Percentiles rank a stretch among this genome's conserved stretches.
Evolutionary conservation across 1,284 basidiomycete genomes (phyloP).

Genomic region (Paramarasmius palmivorus): DNA sequence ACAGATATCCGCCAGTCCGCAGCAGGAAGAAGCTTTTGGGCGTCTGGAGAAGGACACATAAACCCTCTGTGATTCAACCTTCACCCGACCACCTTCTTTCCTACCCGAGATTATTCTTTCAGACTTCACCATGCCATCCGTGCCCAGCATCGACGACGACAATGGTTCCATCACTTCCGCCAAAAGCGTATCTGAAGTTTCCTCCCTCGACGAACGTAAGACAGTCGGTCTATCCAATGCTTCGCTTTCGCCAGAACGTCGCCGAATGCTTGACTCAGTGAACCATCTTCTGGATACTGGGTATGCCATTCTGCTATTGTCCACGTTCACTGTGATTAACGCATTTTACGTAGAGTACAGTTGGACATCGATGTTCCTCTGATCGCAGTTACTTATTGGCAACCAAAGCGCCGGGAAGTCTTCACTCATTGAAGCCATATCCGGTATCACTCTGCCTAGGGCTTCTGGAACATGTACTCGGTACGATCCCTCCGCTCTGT

Average conservation of each 20-base stretch:
- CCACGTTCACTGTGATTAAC: neutral
- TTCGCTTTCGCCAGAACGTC: slow-evolving; percentile 32
- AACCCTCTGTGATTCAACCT: too few species aligned
- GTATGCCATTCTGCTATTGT: slow-evolving; percentile 29
- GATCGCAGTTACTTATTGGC: slow-evolving; percentile 69
- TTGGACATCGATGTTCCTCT: slow-evolving; percentile 63
- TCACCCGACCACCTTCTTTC: too few species aligned
- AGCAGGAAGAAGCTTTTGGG: too few species aligned
- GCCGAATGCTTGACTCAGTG: slow-evolving; percentile 49
- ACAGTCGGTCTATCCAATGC: slow-evolving; percentile 52
- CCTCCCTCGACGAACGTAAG: too few species aligned
- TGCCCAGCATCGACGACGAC: too few species aligned
- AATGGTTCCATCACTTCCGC: too few species aligned
- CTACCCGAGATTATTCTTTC: too few species aligned
- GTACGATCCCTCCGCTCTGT: slow-evolving; percentile 27
- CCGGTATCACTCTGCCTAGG: slow-evolving; percentile 57
- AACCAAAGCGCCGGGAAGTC: slow-evolving; percentile 73
- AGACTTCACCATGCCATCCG: too few species aligned
- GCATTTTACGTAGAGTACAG: slow-evolving; percentile 45
- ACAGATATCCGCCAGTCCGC: too few species aligned
- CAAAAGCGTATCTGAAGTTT: too few species aligned
- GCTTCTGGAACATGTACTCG: slow-evolving; percentile 67
- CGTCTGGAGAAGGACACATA: too few species aligned
- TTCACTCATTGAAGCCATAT: slow-evolving; percentile 74
- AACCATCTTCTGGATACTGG: slow-evolving; percentile 59